These are phyloP conservation scores for Inonotus hispidus DNA, from an alignment of 1,284 basidiomycete species.

Conservation along the genomic window DNA sequence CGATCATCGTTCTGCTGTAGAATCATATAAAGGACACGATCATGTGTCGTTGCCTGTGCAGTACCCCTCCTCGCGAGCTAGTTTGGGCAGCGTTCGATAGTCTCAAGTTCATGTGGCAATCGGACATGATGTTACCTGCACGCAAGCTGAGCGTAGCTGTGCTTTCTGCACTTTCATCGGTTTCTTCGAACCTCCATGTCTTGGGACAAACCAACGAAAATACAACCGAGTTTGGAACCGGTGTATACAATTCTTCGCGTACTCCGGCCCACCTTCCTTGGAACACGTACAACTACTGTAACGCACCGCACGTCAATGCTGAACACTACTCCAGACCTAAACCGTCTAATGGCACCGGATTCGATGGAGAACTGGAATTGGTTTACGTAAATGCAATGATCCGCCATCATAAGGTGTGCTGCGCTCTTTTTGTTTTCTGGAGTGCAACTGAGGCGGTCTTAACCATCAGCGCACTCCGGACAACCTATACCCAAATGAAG, in stretches of 20 bases:
- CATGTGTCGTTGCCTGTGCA: background rate
- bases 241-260: constrained; percentile 37
- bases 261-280: constrained; percentile 38
- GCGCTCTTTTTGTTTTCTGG: background rate
- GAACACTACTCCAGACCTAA: constrained; percentile 32
- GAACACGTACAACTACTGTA: constrained; percentile 53
- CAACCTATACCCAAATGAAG: constrained; percentile 44
- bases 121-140: background rate
- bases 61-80: background rate
- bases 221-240: constrained; percentile 10
- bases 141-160: background rate
- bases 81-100: background rate
- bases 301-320: constrained; percentile 44
- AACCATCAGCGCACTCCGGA: constrained; percentile 36
- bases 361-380: constrained; percentile 29
- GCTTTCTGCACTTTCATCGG: background rate
- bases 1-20: background rate
- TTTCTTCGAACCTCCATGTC: background rate
- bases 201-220: background rate
- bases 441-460: background rate
- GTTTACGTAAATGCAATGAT: constrained; percentile 40
- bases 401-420: constrained; percentile 42
- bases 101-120: background rate
- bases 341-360: constrained; percentile 14
- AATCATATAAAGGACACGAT: background rate